These are phyloP conservation scores for Alternaria triticina DNA, from an alignment of 2,329 filamentous ascomycete species.

Conservation along the genomic window DNA sequence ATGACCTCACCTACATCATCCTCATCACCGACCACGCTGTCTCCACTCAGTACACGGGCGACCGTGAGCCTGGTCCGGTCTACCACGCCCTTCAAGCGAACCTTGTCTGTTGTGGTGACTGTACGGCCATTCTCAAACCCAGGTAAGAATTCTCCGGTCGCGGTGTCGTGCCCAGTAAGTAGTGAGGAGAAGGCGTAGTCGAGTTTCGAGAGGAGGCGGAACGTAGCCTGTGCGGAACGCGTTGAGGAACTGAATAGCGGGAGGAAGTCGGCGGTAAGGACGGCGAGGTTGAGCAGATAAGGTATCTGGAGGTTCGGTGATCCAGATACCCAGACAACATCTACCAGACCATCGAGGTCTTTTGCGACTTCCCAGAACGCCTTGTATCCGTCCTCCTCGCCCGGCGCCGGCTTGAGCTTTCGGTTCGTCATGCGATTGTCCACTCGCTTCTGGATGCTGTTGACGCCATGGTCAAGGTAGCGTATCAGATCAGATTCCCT, in stretches of 20 bases:
- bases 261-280: conserved; percentile 74
- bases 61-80: conserved; percentile 76
- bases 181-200: conserved; percentile 84
- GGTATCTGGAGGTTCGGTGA: conserved; percentile 84
- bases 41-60: conserved; percentile 69
- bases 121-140: conserved; percentile 69
- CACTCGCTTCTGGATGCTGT: conserved; percentile 34
- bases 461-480: conserved; percentile 61
- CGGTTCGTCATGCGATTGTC: conserved; percentile 48
- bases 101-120: conserved; percentile 85
- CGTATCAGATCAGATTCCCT: conserved; percentile 66
- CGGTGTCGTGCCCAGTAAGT: conserved; percentile 69
- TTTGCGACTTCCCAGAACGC: conserved; percentile 73
- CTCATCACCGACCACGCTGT: conserved; percentile 51
- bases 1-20: conserved; percentile 25
- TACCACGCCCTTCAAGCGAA: conserved; percentile 81
- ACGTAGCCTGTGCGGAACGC: conserved; percentile 68
- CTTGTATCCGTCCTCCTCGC: conserved; percentile 59
- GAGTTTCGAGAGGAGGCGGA: conserved; percentile 75
- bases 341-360: conserved; percentile 76
- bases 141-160: conserved; percentile 69
- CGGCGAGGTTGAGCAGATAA: conserved; percentile 79
- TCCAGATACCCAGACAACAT: conserved; percentile 84
- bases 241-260: conserved; percentile 73
- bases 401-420: conserved; percentile 54